Conservation (phyloP, 2,329 filamentous ascomycete genomes). For the Emericellopsis cladophorae region DNA sequence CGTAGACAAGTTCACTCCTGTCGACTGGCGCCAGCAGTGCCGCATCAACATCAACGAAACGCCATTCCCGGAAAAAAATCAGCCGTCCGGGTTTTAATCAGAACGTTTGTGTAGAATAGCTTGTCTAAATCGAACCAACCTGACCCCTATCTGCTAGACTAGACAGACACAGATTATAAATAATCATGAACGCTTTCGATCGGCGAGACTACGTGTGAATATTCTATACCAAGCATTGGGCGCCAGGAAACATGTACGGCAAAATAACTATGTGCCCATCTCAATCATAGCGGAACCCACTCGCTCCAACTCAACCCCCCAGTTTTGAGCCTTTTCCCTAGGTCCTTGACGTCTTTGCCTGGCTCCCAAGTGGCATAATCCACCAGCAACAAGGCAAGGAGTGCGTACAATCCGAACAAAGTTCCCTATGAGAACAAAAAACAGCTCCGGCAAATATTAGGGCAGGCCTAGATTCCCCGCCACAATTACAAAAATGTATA, state of each 20-base stretch:
- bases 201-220: too few species aligned
- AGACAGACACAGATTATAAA: background rate
- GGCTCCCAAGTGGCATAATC: too few species aligned
- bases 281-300: too few species aligned
- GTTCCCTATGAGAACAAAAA: constrained; percentile 17
- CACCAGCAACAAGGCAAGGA: too few species aligned
- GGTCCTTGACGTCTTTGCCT: too few species aligned
- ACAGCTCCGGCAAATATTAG: constrained; percentile 3
- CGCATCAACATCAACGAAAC: constrained; percentile 28
- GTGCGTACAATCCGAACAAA: constrained; percentile 2
- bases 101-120: background rate
- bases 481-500: constrained; percentile 6
- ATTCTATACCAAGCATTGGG: too few species aligned
- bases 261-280: too few species aligned
- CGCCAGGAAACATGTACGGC: too few species aligned
- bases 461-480: background rate
- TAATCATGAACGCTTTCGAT: background rate
- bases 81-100: constrained; percentile 30
- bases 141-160: background rate
- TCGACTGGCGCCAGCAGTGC: constrained; percentile 56
- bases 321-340: too few species aligned
- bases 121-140: background rate
- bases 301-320: too few species aligned
- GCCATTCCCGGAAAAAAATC: constrained; percentile 31
- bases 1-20: constrained; percentile 80